Conservation (phyloP, 2,329 filamentous ascomycete species). For the Orbilia brochopaga region DNA sequence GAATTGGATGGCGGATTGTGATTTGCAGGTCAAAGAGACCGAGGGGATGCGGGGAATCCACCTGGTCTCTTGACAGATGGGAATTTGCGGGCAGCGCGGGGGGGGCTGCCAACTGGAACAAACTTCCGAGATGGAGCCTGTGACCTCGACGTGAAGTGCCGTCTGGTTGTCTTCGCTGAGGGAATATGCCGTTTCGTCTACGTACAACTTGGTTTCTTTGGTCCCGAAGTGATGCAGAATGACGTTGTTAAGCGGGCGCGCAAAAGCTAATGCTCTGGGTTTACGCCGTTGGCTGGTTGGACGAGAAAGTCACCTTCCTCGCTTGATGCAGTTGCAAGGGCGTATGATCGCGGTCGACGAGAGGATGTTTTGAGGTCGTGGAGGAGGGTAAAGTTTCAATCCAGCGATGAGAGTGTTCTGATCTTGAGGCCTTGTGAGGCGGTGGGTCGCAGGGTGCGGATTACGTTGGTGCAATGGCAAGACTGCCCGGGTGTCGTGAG, state of each 20-base stretch:
- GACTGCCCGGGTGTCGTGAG: not conserved
- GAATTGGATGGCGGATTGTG: conserved; percentile 2
- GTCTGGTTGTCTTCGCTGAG: conserved; percentile 11
- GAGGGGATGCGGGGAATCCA: conserved; percentile 3
- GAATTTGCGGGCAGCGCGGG: conserved; percentile 16
- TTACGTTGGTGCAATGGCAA: not conserved
- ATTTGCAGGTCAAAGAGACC: not conserved
- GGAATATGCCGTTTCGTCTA: conserved; percentile 10
- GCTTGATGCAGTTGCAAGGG: not conserved
- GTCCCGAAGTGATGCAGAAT: conserved; percentile 30
- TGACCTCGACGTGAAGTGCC: not conserved
- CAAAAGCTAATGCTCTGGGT: conserved; percentile 15
- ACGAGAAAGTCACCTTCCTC: not conserved
- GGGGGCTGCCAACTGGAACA: conserved; percentile 14
- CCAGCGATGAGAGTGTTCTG: not conserved
- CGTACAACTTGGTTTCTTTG: conserved; percentile 7
- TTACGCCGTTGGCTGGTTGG: conserved; percentile 3
- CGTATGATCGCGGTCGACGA: not conserved
- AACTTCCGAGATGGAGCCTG: conserved; percentile 8
- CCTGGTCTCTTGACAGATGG: not conserved
- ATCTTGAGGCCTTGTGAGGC: too few relatives aligned
- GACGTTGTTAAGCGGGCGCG: conserved; percentile 39
- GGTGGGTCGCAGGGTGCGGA: too few relatives aligned
- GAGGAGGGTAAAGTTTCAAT: too few relatives aligned
- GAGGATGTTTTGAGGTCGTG: not conserved